Percentiles rank a stretch among this genome's conserved stretches.
Evolutionary conservation across 2,329 filamentous ascomycete species (phyloP).

Genomic region (Alternaria conjuncta): DNA sequence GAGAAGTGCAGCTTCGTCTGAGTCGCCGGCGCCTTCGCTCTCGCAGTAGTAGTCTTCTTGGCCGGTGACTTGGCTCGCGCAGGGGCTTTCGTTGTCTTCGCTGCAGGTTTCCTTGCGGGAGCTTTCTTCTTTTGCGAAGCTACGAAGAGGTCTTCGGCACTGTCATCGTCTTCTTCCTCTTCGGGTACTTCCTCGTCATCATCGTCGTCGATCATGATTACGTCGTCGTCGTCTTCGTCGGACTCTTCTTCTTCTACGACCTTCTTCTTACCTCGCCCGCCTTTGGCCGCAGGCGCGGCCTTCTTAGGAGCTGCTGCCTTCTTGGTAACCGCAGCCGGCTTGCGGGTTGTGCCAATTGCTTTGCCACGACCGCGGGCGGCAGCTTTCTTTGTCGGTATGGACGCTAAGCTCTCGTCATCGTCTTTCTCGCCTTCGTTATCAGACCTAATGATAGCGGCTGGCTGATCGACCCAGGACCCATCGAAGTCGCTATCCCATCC

Average conservation of each 20-base stretch:
- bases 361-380: slow-evolving; percentile 56
- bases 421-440: slow-evolving; percentile 58
- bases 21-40: slow-evolving; percentile 32
- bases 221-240: slow-evolving; percentile 46
- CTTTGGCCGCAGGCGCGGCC: slow-evolving; percentile 41
- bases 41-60: slow-evolving; percentile 32
- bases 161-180: slow-evolving; percentile 50
- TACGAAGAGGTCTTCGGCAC: slow-evolving; percentile 54
- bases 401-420: slow-evolving; percentile 40
- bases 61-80: slow-evolving; percentile 33
- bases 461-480: slow-evolving; percentile 82
- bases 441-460: slow-evolving; percentile 66
- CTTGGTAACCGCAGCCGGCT: slow-evolving; percentile 36
- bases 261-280: slow-evolving; percentile 49
- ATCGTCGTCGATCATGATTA: slow-evolving; percentile 55
- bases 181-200: slow-evolving; percentile 48
- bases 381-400: slow-evolving; percentile 46
- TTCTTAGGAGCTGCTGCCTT: slow-evolving; percentile 43
- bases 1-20: slow-evolving; percentile 54
- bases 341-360: slow-evolving; percentile 47
- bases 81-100: slow-evolving; percentile 20
- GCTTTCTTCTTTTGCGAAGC: slow-evolving; percentile 39
- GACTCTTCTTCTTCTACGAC: slow-evolving; percentile 53
- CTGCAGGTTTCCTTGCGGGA: slow-evolving; percentile 35
- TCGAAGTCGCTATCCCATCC: slow-evolving; percentile 91